phyloP scores from a whole-genome alignment of 805 yeast genomes.

The Hanseniaspora occidentalis region DNA sequence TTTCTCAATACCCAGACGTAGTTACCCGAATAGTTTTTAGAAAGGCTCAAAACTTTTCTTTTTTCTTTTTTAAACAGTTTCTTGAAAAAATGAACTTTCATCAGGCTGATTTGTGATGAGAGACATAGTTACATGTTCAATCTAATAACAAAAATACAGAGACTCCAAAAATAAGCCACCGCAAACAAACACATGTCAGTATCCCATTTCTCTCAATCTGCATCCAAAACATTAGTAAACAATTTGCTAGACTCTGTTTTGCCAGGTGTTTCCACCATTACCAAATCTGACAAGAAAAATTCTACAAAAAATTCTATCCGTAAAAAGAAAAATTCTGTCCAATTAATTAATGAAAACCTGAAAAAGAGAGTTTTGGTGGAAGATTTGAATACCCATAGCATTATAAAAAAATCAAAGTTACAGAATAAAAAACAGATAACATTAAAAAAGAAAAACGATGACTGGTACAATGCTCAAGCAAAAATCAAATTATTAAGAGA shows the following conservation, averaged over 20 bases:
- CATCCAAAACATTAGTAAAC: conserved; percentile 3
- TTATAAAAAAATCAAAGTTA: conserved; percentile 25
- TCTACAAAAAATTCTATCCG: conserved; percentile 4
- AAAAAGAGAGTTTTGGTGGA: conserved; percentile 23
- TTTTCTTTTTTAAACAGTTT: background rate
- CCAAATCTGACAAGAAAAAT: conserved; percentile 20
- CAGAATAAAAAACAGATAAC: conserved; percentile 19
- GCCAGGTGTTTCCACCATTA: conserved; percentile 9
- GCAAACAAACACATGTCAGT: background rate
- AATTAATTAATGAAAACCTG: conserved; percentile 26
- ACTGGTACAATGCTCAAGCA: conserved; percentile 21
- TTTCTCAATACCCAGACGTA: no score
- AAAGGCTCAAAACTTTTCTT: no score
- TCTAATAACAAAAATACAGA: no score
- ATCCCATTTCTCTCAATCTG: background rate
- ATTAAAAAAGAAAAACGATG: conserved; percentile 11
- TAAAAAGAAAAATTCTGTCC: conserved; percentile 24
- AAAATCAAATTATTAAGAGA: conserved; percentile 23
- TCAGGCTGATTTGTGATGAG: background rate
- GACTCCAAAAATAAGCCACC: no score
- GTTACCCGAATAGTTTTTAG: no score
- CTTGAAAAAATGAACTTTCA: background rate
- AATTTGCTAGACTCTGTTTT: conserved; percentile 5
- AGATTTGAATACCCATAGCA: conserved; percentile 23
- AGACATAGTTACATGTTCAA: no score